phyloP scores from a whole-genome alignment of 2,329 filamentous ascomycete genomes.

The Podosphaera leucotricha region DNA sequence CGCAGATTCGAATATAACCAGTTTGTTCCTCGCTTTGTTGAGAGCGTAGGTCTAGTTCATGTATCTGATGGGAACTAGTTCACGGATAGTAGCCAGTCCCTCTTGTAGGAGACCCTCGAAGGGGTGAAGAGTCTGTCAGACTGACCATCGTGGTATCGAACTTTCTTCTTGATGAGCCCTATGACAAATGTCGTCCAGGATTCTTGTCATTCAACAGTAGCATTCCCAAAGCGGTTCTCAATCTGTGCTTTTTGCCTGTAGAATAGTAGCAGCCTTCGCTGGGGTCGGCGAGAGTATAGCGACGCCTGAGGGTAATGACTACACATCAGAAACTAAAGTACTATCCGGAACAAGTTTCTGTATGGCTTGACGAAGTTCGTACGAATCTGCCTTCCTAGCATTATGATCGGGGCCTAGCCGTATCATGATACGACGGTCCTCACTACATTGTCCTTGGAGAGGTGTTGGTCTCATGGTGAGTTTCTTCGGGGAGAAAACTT shows the following conservation, averaged over 20 bases:
- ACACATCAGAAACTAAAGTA: background rate
- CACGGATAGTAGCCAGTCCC: background rate
- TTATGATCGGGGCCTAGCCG: background rate
- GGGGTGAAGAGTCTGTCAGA: background rate
- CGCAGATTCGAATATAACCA: background rate
- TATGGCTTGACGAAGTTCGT: background rate
- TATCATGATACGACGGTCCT: background rate
- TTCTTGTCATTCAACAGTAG: background rate
- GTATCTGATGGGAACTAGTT: background rate
- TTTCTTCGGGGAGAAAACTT: background rate
- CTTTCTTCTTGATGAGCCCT: background rate
- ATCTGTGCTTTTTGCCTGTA: background rate
- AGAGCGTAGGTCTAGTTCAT: background rate
- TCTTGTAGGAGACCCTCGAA: background rate
- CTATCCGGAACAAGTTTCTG: background rate
- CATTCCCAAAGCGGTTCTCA: background rate
- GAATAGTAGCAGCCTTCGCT: background rate
- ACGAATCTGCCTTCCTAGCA: background rate
- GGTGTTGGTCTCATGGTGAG: background rate
- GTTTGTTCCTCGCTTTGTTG: background rate
- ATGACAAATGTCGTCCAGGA: background rate
- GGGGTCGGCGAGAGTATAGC: background rate
- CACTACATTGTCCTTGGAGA: background rate
- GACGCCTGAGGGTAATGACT: background rate
- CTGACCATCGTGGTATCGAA: background rate